Conservation (phyloP, 164 flowering plant species). For the Aristolochia californica region DNA sequence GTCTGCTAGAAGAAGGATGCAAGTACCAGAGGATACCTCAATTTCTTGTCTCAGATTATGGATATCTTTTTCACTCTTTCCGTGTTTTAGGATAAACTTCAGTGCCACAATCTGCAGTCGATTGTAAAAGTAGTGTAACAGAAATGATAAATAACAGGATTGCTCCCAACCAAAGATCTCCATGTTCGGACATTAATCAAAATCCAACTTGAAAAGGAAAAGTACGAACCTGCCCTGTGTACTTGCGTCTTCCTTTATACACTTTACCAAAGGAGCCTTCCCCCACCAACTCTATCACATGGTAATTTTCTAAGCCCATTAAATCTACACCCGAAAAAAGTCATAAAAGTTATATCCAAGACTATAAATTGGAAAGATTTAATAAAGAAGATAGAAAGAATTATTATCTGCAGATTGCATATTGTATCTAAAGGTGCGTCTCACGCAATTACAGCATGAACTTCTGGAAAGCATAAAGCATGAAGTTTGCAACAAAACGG, state of each 20-base stretch:
- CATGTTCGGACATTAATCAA: background rate
- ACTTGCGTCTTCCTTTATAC: constrained; percentile 84
- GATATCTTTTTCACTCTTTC: constrained; percentile 90
- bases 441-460: too few relatives aligned
- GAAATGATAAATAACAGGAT: background rate
- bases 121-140: background rate
- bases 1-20: background rate
- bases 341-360: too few relatives aligned
- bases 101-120: constrained; percentile 84
- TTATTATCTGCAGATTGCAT: too few relatives aligned
- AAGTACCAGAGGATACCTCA: constrained; percentile 41
- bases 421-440: too few relatives aligned
- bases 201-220: background rate
- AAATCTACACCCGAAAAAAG: constrained; percentile 2
- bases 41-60: constrained; percentile 88
- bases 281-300: constrained; percentile 89
- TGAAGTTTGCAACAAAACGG: too few relatives aligned
- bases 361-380: too few relatives aligned
- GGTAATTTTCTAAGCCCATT: constrained; percentile 90
- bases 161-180: background rate
- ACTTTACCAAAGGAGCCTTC: constrained; percentile 98
- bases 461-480: too few relatives aligned
- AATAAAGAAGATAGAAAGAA: too few relatives aligned
- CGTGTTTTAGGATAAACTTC: constrained; percentile 93
- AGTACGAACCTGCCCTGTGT: constrained; percentile 60